A percentile compares a stretch with the other conserved stretches of the same genome.
phyloP scores from a whole-genome alignment of 192 early-diverging fungal genomes.

The Umbelopsis isabellina region DNA sequence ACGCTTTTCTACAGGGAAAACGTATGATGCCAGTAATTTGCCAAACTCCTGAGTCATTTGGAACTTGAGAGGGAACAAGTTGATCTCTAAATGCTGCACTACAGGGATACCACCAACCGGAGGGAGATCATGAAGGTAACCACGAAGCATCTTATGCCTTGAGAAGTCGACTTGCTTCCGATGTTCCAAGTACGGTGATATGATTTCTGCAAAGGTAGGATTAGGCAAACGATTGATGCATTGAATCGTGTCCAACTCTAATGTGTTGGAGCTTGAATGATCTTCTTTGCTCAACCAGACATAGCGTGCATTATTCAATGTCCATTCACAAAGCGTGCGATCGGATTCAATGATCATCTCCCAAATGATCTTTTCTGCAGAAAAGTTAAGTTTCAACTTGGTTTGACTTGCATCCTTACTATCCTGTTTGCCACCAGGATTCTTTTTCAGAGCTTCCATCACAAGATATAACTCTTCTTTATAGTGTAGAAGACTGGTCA shows the following conservation, averaged over 20 bases:
- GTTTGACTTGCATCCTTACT: constrained; percentile 54
- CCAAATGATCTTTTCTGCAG: constrained; percentile 70
- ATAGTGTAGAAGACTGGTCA: constrained; percentile 28
- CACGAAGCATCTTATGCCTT: constrained; percentile 86
- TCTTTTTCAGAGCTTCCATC: constrained; percentile 70
- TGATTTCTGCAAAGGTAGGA: constrained; percentile 62
- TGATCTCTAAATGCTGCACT: constrained; percentile 89
- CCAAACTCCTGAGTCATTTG: constrained; percentile 89
- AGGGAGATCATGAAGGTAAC: constrained; percentile 77
- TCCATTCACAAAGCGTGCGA: constrained; percentile 73
- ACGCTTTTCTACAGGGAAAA: constrained; percentile 70
- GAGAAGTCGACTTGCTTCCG: constrained; percentile 67
- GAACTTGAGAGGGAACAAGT: constrained; percentile 79
- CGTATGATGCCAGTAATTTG: constrained; percentile 75
- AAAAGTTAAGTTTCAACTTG: constrained; percentile 57
- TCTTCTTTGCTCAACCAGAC: constrained; percentile 81
- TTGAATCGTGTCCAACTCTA: constrained; percentile 75
- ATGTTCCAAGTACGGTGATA: constrained; percentile 62
- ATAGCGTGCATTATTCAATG: constrained; percentile 65
- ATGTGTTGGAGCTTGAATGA: constrained; percentile 70
- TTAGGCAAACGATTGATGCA: constrained; percentile 67
- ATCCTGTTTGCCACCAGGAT: constrained; percentile 57
- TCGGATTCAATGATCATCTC: constrained; percentile 70
- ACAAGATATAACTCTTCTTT: constrained; percentile 73
- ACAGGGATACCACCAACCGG: constrained; percentile 92